These are phyloP conservation scores for Cladosporium velox DNA, from an alignment of 2,329 filamentous ascomycete genomes.

Conservation along the genomic window DNA sequence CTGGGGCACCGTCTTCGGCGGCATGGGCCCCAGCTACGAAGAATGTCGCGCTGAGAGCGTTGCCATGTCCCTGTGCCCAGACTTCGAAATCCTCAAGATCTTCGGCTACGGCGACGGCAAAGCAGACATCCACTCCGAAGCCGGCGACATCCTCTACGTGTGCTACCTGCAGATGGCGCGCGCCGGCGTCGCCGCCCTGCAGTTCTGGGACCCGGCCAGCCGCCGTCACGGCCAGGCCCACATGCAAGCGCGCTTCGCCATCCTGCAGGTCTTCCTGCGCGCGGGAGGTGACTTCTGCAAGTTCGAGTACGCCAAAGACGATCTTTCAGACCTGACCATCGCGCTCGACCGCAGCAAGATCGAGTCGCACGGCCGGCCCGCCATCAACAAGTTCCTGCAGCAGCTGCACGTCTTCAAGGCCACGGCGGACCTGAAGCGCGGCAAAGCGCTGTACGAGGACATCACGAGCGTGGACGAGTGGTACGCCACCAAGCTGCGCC, in stretches of 20 bases:
- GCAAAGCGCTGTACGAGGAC: slow-evolving; percentile 76
- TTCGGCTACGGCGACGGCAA: slow-evolving; percentile 86
- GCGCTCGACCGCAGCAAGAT: slow-evolving; percentile 85
- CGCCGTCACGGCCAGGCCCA: slow-evolving; percentile 56
- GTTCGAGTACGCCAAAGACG: slow-evolving; percentile 69
- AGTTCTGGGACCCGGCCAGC: slow-evolving; percentile 92
- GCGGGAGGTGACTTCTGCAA: slow-evolving; percentile 86
- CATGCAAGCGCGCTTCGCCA: slow-evolving; percentile 88
- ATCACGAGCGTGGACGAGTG: slow-evolving; percentile 85
- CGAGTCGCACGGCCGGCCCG: slow-evolving; percentile 75
- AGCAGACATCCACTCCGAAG: slow-evolving; percentile 70
- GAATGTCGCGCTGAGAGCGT: slow-evolving; percentile 94
- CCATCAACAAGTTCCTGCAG: slow-evolving; percentile 83
- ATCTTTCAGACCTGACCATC: slow-evolving; percentile 76
- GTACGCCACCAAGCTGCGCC: slow-evolving; percentile 78
- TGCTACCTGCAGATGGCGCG: slow-evolving; percentile 93
- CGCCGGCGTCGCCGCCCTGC: slow-evolving; percentile 82
- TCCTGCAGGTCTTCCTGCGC: slow-evolving; percentile 79
- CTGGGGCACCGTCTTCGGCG: slow-evolving; percentile 89
- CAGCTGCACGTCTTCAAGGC: slow-evolving; percentile 92
- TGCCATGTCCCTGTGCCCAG: slow-evolving; percentile 86
- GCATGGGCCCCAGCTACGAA: slow-evolving; percentile 85
- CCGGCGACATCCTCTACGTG: slow-evolving; percentile 83
- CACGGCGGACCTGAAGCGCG: slow-evolving; percentile 78
- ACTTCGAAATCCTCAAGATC: slow-evolving; percentile 84